phyloP scores from a whole-genome alignment of 2,329 filamentous ascomycete species.

The Colletotrichum echinochloae region DNA sequence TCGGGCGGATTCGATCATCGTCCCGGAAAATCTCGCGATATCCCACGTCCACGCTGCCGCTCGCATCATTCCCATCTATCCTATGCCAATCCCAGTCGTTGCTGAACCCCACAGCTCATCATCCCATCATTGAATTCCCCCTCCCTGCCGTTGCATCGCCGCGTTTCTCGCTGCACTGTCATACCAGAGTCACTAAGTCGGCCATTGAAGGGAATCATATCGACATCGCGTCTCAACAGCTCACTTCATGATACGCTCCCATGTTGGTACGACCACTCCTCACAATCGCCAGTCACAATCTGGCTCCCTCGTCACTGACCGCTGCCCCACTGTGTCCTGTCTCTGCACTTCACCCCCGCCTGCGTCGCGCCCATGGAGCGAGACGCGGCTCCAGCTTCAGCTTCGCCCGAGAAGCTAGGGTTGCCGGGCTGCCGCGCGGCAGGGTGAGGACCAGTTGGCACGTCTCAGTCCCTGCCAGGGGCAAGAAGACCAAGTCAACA shows the following conservation, averaged over 20 bases:
- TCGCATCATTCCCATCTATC: conserved; percentile 32
- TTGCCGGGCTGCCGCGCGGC: not conserved
- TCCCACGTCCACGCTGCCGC: conserved; percentile 23
- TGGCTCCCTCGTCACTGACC: conserved; percentile 18
- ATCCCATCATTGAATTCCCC: conserved; percentile 11
- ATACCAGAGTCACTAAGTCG: not conserved
- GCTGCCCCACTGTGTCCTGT: conserved; percentile 12
- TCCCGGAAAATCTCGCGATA: conserved; percentile 40
- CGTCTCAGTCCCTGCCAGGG: conserved; percentile 48
- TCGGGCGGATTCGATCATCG: conserved; percentile 35
- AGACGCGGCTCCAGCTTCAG: conserved; percentile 9
- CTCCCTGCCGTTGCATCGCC: conserved; percentile 9
- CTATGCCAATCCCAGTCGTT: conserved; percentile 14
- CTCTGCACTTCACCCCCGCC: conserved; percentile 29
- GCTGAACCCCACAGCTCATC: conserved; percentile 16
- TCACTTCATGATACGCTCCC: conserved; percentile 39
- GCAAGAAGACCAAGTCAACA: conserved; percentile 67
- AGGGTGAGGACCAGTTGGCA: conserved; percentile 9
- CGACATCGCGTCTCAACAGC: conserved; percentile 31
- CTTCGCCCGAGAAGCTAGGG: conserved; percentile 12
- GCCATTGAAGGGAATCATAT: conserved; percentile 8
- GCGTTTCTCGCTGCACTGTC: conserved; percentile 1
- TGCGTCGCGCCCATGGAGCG: conserved; percentile 21
- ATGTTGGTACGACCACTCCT: conserved; percentile 40
- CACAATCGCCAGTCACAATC: conserved; percentile 36